These are phyloP conservation scores for Zelonia costaricensis DNA, from an alignment of 208 protist species.

Conservation along the genomic window DNA sequence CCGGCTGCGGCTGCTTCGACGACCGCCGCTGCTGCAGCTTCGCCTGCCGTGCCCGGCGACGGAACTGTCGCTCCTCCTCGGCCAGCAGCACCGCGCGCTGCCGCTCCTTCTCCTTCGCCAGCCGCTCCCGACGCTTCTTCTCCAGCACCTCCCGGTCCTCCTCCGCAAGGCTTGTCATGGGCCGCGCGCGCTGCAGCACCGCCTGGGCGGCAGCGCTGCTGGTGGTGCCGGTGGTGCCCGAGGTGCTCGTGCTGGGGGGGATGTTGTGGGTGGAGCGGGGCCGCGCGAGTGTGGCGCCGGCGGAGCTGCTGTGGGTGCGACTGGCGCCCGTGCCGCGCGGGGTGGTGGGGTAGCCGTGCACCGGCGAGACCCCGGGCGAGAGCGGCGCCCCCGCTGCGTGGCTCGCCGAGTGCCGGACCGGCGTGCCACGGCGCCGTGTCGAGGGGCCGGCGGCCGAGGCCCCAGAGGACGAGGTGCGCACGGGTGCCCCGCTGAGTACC, in stretches of 20 bases:
- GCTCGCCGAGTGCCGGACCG: too few species aligned
- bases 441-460: too few species aligned
- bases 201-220: background rate
- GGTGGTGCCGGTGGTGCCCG: background rate
- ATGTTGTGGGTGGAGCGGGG: too few species aligned
- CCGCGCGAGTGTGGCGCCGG: too few species aligned
- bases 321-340: too few species aligned
- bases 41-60: slow-evolving; percentile 12
- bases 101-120: slow-evolving; percentile 29
- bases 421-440: too few species aligned
- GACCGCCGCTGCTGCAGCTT: slow-evolving; percentile 1
- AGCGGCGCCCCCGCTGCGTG: too few species aligned
- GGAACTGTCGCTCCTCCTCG: slow-evolving; percentile 36
- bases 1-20: background rate
- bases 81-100: slow-evolving; percentile 19
- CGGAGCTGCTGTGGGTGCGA: background rate
- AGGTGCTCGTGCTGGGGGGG: too few species aligned
- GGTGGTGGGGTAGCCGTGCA: too few species aligned
- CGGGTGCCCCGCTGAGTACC: too few species aligned
- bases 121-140: slow-evolving; percentile 23
- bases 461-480: too few species aligned
- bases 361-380: too few species aligned
- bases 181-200: background rate
- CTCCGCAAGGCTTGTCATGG: slow-evolving; percentile 6
- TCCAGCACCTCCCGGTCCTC: slow-evolving; percentile 28